Conservation (phyloP, 495 filamentous ascomycete species). For the Staphylotrichum tortipilum region DNA sequence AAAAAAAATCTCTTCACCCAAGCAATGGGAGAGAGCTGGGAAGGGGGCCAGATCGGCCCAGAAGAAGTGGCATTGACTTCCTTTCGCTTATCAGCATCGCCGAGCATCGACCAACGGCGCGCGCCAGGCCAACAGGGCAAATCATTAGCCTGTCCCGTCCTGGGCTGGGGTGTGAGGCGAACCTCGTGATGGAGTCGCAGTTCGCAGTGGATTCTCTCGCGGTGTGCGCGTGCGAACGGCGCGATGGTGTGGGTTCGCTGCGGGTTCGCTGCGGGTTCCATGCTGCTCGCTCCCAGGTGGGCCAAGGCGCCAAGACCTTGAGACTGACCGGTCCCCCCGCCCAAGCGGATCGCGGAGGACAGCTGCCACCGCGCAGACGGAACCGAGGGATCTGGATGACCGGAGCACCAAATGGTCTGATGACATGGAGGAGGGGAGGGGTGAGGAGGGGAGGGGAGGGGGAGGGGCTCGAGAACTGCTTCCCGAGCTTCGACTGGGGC, state of each 20-base stretch:
- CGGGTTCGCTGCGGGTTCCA: not conserved
- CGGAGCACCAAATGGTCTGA: conserved; percentile 11
- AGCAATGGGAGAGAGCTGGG: not conserved
- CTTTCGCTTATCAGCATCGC: not conserved
- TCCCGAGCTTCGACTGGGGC: not conserved
- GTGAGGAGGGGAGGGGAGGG: not conserved
- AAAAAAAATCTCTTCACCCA: conserved; percentile 9
- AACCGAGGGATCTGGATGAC: conserved; percentile 15
- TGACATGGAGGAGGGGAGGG: conserved; percentile 9
- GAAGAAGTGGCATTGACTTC: not conserved
- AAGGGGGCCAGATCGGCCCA: not conserved
- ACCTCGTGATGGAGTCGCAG: too few relatives aligned
- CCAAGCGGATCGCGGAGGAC: conserved; percentile 13
- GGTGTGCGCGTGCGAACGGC: too few relatives aligned
- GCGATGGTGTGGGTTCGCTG: too few relatives aligned
- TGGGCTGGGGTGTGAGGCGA: too few relatives aligned
- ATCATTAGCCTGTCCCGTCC: too few relatives aligned
- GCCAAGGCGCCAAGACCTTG: conserved; percentile 11
- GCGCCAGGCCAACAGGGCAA: too few relatives aligned
- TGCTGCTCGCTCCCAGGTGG: not conserved
- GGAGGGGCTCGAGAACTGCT: conserved; percentile 14
- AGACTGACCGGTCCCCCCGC: conserved; percentile 13
- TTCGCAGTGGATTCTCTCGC: too few relatives aligned
- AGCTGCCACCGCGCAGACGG: conserved; percentile 17
- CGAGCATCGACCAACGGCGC: not conserved